Evolutionary conservation across 495 filamentous ascomycete species (phyloP), one percentile per base, ranked within the genome.

Genomic region (Glarea lozoyensis): DNA sequence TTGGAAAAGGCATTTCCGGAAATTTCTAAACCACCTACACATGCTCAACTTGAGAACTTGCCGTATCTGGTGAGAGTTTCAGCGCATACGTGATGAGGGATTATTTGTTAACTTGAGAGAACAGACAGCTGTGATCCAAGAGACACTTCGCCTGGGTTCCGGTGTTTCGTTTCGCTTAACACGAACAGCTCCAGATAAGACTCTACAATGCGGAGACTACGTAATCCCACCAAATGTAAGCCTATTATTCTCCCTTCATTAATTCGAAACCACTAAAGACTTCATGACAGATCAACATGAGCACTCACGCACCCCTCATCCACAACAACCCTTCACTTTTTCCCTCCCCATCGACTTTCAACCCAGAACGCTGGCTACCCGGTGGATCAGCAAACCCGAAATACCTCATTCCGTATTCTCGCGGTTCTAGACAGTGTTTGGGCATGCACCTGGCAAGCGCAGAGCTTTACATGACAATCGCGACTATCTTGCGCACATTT

Each of bases 311-410:
- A 2, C 32, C 21, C 7, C 13, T 51, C 24, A 42, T 42, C n/a
- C 43, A 51, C 24, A 22, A 42, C 37, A 32, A 22, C 16, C 49
- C 59, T 25, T 39, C 20, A 7, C 50, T 67, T 17, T 68, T 64
- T 52, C 66, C 64, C n/a, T 46, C 65, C 38, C 56, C 65, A n/a
- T 49, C 46, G 38, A 40, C 43, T n/a, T 73, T 68, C 52, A 46
- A 57, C n/a, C 69, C 68, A 2, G 66, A 69, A 38, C 66, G 69
- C 45, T 73, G 67, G 67, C 56, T 69, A 13, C 24, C 32, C 9
- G 18, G 2, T 2, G 19, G 30, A 10, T 9, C 18, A 19, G 45
- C 38, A 19, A 48, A 43, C 27, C 40, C 22, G 9, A 42, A 35
- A 18, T 70, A 70, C 42, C 46, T 70, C 44, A 56, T 67, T 20